Conservation (phyloP, 768 basidiomycete genomes). For the Amanita fuliginea region DNA sequence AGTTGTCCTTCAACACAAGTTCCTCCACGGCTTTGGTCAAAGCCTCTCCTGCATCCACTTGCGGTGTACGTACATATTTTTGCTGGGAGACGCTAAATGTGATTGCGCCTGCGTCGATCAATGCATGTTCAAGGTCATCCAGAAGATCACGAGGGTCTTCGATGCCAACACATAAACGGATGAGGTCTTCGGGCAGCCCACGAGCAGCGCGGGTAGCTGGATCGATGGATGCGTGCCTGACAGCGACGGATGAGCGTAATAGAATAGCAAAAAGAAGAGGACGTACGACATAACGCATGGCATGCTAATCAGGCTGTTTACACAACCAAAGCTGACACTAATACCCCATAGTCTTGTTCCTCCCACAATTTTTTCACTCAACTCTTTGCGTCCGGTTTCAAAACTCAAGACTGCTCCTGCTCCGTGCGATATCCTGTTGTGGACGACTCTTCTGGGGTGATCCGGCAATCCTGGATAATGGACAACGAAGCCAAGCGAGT, state of each 20-base stretch:
- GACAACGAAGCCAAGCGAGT: slow-evolving; percentile 77
- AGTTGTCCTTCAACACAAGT: slow-evolving; percentile 33
- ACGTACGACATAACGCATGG: slow-evolving; percentile 99
- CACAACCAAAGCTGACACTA: slow-evolving; percentile 95
- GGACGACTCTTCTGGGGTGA: slow-evolving; percentile 82
- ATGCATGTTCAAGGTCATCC: slow-evolving; percentile 89
- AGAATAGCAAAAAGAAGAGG: slow-evolving; percentile 7
- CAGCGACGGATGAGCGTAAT: slow-evolving; percentile 9
- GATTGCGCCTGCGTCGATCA: slow-evolving; percentile 88
- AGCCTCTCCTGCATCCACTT: slow-evolving; percentile 24
- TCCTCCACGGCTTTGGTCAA: slow-evolving; percentile 58
- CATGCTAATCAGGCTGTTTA: slow-evolving; percentile 98
- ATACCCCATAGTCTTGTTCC: slow-evolving; percentile 94
- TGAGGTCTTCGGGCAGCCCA: slow-evolving; percentile 96
- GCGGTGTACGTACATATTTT: slow-evolving; percentile 28
- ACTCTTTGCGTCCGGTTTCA: slow-evolving; percentile 79
- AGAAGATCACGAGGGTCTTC: slow-evolving; percentile 90
- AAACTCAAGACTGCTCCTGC: slow-evolving; percentile 93
- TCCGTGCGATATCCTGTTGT: slow-evolving; percentile 82
- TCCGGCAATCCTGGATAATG: slow-evolving; percentile 83
- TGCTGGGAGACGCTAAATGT: slow-evolving; percentile 42
- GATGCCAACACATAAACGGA: slow-evolving; percentile 96
- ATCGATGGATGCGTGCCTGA: slow-evolving; percentile 94
- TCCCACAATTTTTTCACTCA: slow-evolving; percentile 90
- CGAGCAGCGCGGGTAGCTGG: slow-evolving; percentile 91